These are phyloP conservation scores for Yamadazyma takamatsuzukensis DNA, from an alignment of 805 yeast genomes.

Conservation along the genomic window DNA sequence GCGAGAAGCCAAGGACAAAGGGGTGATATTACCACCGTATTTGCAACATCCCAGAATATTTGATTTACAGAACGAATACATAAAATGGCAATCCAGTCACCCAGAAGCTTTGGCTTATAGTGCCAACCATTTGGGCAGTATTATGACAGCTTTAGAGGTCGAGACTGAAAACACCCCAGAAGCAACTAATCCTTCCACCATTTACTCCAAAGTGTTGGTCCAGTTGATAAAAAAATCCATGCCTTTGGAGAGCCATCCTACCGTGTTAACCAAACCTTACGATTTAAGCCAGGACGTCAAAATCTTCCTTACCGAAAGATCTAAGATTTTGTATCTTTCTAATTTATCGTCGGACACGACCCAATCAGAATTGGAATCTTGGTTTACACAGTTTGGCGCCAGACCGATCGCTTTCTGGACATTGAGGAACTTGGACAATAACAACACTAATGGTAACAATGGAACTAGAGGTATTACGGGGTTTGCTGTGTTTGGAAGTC, in stretches of 20 bases:
- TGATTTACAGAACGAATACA: slow-evolving; percentile 71
- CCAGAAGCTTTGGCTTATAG: slow-evolving; percentile 46
- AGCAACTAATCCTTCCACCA: slow-evolving; percentile 12
- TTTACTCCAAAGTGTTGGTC: slow-evolving; percentile 42
- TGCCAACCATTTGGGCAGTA: slow-evolving; percentile 33
- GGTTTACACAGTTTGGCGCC: slow-evolving; percentile 87
- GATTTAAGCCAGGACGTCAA: slow-evolving; percentile 73
- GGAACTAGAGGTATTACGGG: slow-evolving; percentile 56
- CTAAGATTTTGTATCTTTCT: slow-evolving; percentile 74
- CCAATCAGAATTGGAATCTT: slow-evolving; percentile 82
- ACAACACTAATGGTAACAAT: slow-evolving; percentile 2
- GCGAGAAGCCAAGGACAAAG: slow-evolving; percentile 77
- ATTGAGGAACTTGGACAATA: slow-evolving; percentile 50
- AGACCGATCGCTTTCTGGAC: slow-evolving; percentile 91
- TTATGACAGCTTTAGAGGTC: slow-evolving; percentile 47
- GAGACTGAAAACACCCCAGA: slow-evolving; percentile 16
- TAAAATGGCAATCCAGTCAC: slow-evolving; percentile 61
- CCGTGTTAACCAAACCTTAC: slow-evolving; percentile 66
- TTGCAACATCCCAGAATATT: slow-evolving; percentile 73
- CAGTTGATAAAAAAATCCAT: slow-evolving; percentile 47
- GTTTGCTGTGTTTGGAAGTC: slow-evolving; percentile 78
- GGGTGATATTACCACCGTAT: slow-evolving; percentile 67
- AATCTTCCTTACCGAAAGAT: slow-evolving; percentile 64
- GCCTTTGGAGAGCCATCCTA: slow-evolving; percentile 48
- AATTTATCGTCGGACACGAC: slow-evolving; percentile 84